Evolutionary conservation across 495 filamentous ascomycete genomes (phyloP), one percentile per base, ranked within the genome.

Genomic region (Opeltia flavorubescens): DNA sequence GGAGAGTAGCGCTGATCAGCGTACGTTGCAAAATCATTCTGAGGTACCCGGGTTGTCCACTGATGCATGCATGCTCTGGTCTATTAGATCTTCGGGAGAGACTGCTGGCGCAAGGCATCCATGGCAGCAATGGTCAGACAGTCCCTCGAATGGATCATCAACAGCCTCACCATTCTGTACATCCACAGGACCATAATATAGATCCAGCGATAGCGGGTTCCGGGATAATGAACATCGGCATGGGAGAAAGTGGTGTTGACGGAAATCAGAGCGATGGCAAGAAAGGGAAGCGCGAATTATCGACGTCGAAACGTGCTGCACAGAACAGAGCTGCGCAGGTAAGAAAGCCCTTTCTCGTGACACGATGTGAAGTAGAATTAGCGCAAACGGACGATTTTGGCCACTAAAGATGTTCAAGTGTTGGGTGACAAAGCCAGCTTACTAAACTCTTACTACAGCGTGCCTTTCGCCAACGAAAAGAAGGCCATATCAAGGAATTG

Each of bases 291-390:
- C 74, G 91, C 35, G 91, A 95, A 65, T 66, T 98, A 41, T 94
- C 87, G 20, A 88, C 86, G 12, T 91, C 86, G 36, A 98, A 98
- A 66, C 80, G 91, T 51, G 91, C 91, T 17, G 91, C 93, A 33
- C 91, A 98, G 62, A 98, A 98, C 58, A 74, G 91, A 55, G 91
- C 91, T 54, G 91, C 91, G 39, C 91, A 98, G 81, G 91, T 95
- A 75, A 40, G 74, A 67, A 29, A 12, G 24, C 27, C 52, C 30
- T 26, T 29, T 36, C 47, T 31, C 29, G 12, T 54, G 5, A 31
- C 15, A n/a, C 24, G 45, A 39, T 34, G 2, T 39, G 9, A 25
- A 49, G 26, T 15, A 46, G 50, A 39, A 46, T 42, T 54, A 39
- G 39, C 29, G 35, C 36, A 13, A 8, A 20, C 9, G 20, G 13